phyloP scores from a whole-genome alignment of 2,329 filamentous ascomycete genomes.

The Trichoderma brevicompactum region DNA sequence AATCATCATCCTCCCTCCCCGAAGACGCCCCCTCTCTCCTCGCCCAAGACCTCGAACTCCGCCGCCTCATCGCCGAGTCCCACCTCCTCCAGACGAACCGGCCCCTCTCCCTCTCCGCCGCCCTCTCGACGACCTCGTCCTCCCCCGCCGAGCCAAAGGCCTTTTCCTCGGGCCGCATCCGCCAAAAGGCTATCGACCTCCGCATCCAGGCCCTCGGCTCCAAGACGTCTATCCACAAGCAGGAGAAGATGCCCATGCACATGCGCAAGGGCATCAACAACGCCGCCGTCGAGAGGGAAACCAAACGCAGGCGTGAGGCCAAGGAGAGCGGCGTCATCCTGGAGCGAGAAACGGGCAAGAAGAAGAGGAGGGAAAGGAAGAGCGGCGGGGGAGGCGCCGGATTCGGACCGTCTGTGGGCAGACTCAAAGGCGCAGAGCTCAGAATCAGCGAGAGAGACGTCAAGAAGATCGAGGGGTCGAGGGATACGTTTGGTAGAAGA shows the following conservation, averaged over 20 bases:
- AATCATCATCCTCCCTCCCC: conserved; percentile 43
- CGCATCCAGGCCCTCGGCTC: conserved; percentile 80
- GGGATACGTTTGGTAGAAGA: conserved; percentile 48
- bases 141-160: conserved; percentile 42
- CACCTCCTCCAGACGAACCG: conserved; percentile 70
- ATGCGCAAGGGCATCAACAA: conserved; percentile 82
- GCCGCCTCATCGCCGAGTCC: conserved; percentile 87
- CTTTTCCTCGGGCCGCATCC: conserved; percentile 67
- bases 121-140: conserved; percentile 44
- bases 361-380: conserved; percentile 48
- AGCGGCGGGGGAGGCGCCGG: conserved; percentile 58
- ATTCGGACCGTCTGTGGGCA: conserved; percentile 78
- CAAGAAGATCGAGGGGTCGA: conserved; percentile 65
- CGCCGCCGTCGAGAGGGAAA: conserved; percentile 68
- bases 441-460: conserved; percentile 80
- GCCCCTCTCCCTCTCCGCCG: conserved; percentile 51
- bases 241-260: conserved; percentile 86
- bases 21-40: conserved; percentile 72
- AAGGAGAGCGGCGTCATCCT: conserved; percentile 89
- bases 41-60: conserved; percentile 89
- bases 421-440: conserved; percentile 77
- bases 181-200: conserved; percentile 81
- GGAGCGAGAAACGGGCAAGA: conserved; percentile 60
- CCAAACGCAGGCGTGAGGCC: conserved; percentile 75
- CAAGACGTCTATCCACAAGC: conserved; percentile 73